These are phyloP conservation scores for Cystofilobasidium capitatum DNA, from an alignment of 768 basidiomycete species.

Conservation along the genomic window DNA sequence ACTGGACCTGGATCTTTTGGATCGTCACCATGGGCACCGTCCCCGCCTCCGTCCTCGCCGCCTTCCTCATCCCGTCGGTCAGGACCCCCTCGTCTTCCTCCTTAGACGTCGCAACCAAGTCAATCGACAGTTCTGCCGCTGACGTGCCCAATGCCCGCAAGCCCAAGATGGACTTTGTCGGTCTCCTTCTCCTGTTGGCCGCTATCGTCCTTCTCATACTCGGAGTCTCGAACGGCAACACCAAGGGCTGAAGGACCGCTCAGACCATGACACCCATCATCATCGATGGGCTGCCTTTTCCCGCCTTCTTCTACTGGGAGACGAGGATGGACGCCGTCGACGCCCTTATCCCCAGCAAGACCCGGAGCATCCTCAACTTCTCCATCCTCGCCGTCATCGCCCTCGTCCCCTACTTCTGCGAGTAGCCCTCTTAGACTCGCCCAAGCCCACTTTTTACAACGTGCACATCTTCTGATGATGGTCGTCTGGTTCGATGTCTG, in stretches of 20 bases:
- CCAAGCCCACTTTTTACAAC: background rate
- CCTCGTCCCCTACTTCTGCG: constrained; percentile 32
- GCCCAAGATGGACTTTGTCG: no score
- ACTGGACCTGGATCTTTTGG: constrained; percentile 28
- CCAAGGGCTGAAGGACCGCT: constrained; percentile 31
- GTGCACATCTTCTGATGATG: background rate
- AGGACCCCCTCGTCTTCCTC: no score
- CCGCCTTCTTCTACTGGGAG: constrained; percentile 33
- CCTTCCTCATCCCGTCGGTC: constrained; percentile 28
- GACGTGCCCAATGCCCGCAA: no score
- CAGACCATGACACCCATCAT: constrained; percentile 33
- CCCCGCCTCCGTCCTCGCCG: constrained; percentile 23
- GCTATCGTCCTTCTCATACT: constrained; percentile 34
- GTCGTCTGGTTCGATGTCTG: background rate
- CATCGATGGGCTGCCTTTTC: constrained; percentile 27
- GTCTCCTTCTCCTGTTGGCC: no score
- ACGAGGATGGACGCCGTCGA: constrained; percentile 1
- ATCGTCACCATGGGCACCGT: constrained; percentile 26
- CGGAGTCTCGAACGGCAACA: constrained; percentile 34
- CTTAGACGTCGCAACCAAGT: no score
- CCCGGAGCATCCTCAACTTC: constrained; percentile 35
- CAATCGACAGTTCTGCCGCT: no score
- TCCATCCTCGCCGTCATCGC: constrained; percentile 30
- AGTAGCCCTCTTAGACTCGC: constrained; percentile 6
- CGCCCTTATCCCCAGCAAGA: constrained; percentile 4